Evolutionary conservation across 257 asterid genomes (phyloP), one percentile per base, ranked within the genome.

Genomic region (Ballota nigra): DNA sequence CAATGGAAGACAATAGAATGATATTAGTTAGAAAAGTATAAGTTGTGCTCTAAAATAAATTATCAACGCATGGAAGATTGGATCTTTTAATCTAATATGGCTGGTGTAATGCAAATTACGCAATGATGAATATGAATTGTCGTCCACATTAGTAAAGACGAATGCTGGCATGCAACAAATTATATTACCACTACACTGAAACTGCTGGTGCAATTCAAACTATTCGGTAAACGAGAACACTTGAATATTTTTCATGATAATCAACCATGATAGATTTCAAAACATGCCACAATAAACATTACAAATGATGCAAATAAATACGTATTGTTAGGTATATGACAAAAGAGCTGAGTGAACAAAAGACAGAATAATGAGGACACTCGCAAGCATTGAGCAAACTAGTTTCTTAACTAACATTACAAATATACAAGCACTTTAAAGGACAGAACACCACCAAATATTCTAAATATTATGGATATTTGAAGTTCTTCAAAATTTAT

Each of bases 331-430:
- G 10, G 36, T 36, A 11, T 49, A 38, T 51, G 52, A 29, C 12
- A 40, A 63, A 67, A 31, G 73, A 80, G 47, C 66, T 3, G 28
- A 79, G 55, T 16, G 31, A 22, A 24, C 59, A 15, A 24, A 59
- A 20, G 36, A 66, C 12, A 52, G 41, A 64, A 45, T 57, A 49
- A 23, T 8, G 65, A 70, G 33, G 75, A 40, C 33, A 49, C 28
- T 59, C 19, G 43, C 69, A 65, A 33, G 45, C 64, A 68, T 18
- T 56, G 68, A 66, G 55, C 29, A 26, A 26, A 26, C 29, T 26
- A 26, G 29, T 26, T 1, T 59, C 38, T 6, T 56, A 9, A 76
- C 70, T 13, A 76, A 68, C 16, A 69, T 59, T 61, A 23, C 59
- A 52, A 63, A 55, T 33, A 66, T 34, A 33, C 34, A 26, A 56